A percentile compares a stretch with the other conserved stretches of the same genome.
Evolutionary conservation across 2,329 filamentous ascomycete genomes (phyloP).

Genomic region (Aspergillus niger): DNA sequence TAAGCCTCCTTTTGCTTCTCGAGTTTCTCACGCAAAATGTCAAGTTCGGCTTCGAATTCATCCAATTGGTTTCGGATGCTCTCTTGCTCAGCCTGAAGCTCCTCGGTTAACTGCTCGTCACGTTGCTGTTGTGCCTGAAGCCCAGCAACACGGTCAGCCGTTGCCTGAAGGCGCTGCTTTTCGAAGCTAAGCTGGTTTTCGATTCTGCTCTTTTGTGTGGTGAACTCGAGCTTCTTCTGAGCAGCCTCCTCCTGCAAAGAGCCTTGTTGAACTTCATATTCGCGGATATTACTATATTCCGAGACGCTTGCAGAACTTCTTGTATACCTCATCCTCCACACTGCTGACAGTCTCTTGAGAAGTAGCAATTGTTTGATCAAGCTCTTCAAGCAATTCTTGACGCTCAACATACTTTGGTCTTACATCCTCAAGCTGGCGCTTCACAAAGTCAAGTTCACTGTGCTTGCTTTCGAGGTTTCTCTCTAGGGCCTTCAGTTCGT

Average conservation of each 20-base stretch:
- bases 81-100: conserved; percentile 71
- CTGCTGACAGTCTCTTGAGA: conserved; percentile 68
- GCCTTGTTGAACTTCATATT: conserved; percentile 91
- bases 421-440: conserved; percentile 72
- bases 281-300: conserved; percentile 84
- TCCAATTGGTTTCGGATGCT: conserved; percentile 73
- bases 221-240: conserved; percentile 83
- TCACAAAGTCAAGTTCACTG: conserved; percentile 74
- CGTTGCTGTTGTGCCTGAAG: conserved; percentile 68
- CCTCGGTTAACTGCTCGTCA: conserved; percentile 68
- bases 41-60: conserved; percentile 73
- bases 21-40: conserved; percentile 71
- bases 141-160: conserved; percentile 67
- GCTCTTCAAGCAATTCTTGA: conserved; percentile 65
- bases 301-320: conserved; percentile 78
- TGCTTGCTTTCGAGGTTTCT: conserved; percentile 83
- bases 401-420: conserved; percentile 78
- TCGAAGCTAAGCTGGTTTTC: conserved; percentile 64
- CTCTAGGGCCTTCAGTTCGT: conserved; percentile 75
- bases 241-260: conserved; percentile 87
- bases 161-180: conserved; percentile 71
- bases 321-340: conserved; percentile 87
- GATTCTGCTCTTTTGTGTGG: conserved; percentile 69
- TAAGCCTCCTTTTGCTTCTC: conserved; percentile 69
- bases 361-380: conserved; percentile 58